A percentile compares a stretch with the other conserved stretches of the same genome.
Evolutionary conservation across 176 grass and related monocot genomes (phyloP).

Genomic region (Triticum timopheevii): DNA sequence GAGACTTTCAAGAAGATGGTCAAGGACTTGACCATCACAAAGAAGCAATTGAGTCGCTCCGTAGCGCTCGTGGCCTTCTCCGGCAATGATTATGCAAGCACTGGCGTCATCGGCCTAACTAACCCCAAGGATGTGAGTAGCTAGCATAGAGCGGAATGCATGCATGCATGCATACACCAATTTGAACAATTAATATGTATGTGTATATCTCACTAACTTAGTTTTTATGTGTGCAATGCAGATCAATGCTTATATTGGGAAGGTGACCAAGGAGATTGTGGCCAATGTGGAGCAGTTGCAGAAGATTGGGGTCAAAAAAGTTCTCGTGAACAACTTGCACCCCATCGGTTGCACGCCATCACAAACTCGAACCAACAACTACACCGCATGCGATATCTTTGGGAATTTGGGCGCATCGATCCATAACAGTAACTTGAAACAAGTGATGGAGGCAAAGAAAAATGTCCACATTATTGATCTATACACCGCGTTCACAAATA

Average conservation of each 20-base stretch:
- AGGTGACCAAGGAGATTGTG: slow-evolving; percentile 11
- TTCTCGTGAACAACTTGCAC: slow-evolving; percentile 39
- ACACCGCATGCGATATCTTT: background rate
- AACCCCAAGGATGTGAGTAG: background rate
- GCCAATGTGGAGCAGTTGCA: background rate
- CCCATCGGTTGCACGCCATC: slow-evolving; percentile 43
- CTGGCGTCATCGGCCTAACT: background rate
- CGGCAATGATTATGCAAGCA: slow-evolving; percentile 16
- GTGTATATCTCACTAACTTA: background rate
- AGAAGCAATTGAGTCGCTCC: background rate
- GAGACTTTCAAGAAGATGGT: background rate
- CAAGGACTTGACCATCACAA: background rate
- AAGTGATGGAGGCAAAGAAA: background rate
- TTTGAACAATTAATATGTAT: background rate
- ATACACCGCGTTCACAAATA: background rate
- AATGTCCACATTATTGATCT: too few relatives aligned
- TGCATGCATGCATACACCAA: background rate
- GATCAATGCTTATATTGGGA: background rate
- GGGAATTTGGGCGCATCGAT: background rate
- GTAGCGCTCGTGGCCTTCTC: slow-evolving; percentile 35
- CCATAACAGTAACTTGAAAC: too few relatives aligned
- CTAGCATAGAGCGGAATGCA: background rate
- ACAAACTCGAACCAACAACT: slow-evolving; percentile 17
- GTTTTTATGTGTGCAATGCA: background rate
- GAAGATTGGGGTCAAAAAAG: slow-evolving; percentile 13